These are phyloP conservation scores for Rutstroemia sp. DNA, from an alignment of 2,329 filamentous ascomycete species.

Conservation along the genomic window DNA sequence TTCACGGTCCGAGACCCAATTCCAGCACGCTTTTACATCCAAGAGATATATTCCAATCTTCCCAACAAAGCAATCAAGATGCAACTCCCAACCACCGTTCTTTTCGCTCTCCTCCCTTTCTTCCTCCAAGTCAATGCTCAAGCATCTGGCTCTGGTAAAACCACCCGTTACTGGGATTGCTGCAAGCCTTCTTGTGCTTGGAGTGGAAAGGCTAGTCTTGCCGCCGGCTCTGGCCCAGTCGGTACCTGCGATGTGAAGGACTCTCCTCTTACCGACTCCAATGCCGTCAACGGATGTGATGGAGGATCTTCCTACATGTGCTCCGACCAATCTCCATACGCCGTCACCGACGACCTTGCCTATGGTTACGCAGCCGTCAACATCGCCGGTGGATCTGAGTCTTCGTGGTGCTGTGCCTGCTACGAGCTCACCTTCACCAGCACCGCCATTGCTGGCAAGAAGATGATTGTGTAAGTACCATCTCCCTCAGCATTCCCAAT, in stretches of 20 bases:
- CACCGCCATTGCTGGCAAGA: constrained; percentile 48
- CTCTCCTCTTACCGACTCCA: constrained; percentile 43
- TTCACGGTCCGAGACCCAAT: constrained; percentile 1
- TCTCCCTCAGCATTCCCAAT: neutral
- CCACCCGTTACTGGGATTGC: constrained; percentile 54
- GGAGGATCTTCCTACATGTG: constrained; percentile 42
- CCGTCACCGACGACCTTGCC: constrained; percentile 45
- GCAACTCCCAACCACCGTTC: constrained; percentile 11
- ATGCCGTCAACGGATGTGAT: constrained; percentile 43
- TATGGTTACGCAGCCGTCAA: constrained; percentile 56
- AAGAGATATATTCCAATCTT: neutral
- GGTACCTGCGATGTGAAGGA: constrained; percentile 36
- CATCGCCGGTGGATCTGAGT: constrained; percentile 47
- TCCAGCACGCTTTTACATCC: neutral
- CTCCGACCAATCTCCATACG: constrained; percentile 54
- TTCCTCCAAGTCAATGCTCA: constrained; percentile 19
- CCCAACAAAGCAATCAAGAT: constrained; percentile 6
- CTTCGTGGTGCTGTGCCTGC: constrained; percentile 58
- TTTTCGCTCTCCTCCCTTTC: constrained; percentile 24
- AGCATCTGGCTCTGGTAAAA: constrained; percentile 20
- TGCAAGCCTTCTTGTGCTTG: constrained; percentile 63
- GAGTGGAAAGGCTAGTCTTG: constrained; percentile 48
- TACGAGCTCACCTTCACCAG: constrained; percentile 44
- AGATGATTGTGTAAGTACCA: constrained; percentile 44
- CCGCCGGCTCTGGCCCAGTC: constrained; percentile 21